These are phyloP conservation scores for Saururus chinensis DNA, from an alignment of 164 flowering plant species.

Conservation along the genomic window DNA sequence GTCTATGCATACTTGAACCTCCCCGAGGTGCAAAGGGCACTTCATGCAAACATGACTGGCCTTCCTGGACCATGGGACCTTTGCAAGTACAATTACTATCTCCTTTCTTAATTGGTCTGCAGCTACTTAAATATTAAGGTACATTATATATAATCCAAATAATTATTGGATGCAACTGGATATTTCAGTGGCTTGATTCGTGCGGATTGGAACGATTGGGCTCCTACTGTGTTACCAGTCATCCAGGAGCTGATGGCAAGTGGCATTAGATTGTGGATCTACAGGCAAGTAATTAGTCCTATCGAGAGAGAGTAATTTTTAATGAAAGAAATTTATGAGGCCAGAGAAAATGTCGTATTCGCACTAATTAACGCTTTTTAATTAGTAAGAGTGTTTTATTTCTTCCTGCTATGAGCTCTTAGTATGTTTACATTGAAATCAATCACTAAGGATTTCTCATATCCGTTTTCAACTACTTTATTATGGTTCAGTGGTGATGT, in stretches of 20 bases:
- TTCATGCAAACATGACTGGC: conserved; percentile 20
- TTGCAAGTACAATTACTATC: conserved; percentile 15
- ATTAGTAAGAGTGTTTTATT: no score
- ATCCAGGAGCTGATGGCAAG: conserved; percentile 22
- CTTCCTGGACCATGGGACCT: conserved; percentile 15
- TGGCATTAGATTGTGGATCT: conserved; percentile 28
- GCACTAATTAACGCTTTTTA: no score
- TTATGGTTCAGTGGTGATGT: conserved; percentile 20
- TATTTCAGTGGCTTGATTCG: background rate
- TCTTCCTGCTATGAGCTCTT: background rate
- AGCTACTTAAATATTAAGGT: background rate
- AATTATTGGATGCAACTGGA: background rate
- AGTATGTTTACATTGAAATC: no score
- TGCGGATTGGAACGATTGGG: conserved; percentile 20
- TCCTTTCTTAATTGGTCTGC: background rate
- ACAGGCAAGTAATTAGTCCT: conserved; percentile 18
- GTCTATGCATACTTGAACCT: conserved; percentile 19
- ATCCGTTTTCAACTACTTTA: no score
- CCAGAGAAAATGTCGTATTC: no score
- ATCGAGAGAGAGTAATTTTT: no score
- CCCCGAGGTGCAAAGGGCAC: conserved; percentile 28
- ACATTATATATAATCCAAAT: background rate
- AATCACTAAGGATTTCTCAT: no score
- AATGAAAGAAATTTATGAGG: no score
- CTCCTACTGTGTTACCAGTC: conserved; percentile 20